These are phyloP conservation scores for Aspergillaceae sp. DNA, from an alignment of 2,329 filamentous ascomycete genomes.

Conservation along the genomic window DNA sequence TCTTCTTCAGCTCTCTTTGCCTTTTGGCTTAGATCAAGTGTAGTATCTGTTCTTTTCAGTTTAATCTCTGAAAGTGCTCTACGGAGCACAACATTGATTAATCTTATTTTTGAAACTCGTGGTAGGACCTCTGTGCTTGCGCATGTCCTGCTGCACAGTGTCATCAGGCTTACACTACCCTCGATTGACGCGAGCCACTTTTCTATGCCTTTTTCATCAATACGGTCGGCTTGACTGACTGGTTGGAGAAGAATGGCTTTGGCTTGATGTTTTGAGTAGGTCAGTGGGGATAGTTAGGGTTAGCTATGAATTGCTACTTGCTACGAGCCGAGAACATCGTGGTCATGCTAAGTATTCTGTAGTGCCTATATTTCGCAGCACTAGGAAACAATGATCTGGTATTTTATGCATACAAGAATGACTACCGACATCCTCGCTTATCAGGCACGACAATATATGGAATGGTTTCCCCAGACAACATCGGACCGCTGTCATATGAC, in stretches of 20 bases:
- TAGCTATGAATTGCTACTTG: background rate
- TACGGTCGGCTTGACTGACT: conserved; percentile 43
- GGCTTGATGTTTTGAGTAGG: background rate
- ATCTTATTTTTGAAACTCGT: conserved; percentile 63
- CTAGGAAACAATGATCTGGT: too few species aligned
- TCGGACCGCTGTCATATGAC: too few species aligned
- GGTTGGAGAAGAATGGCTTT: conserved; percentile 48
- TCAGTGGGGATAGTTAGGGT: background rate
- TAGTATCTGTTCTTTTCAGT: conserved; percentile 97
- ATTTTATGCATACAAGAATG: too few species aligned
- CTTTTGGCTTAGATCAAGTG: conserved; percentile 78
- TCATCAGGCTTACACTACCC: conserved; percentile 69
- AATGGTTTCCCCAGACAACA: too few species aligned
- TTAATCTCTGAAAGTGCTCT: conserved; percentile 85
- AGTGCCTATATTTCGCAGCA: too few species aligned
- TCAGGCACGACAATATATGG: too few species aligned
- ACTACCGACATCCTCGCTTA: too few species aligned
- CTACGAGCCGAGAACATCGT: too few species aligned
- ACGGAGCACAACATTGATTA: conserved; percentile 69
- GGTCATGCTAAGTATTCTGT: background rate
- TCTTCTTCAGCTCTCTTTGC: conserved; percentile 44
- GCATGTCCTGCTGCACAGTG: conserved; percentile 57
- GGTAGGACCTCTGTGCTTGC: conserved; percentile 62
- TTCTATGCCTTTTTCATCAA: conserved; percentile 51
- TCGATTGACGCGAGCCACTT: conserved; percentile 57